These are phyloP conservation scores for Tricholoma sp. DNA, from an alignment of 768 basidiomycete species.

Conservation along the genomic window DNA sequence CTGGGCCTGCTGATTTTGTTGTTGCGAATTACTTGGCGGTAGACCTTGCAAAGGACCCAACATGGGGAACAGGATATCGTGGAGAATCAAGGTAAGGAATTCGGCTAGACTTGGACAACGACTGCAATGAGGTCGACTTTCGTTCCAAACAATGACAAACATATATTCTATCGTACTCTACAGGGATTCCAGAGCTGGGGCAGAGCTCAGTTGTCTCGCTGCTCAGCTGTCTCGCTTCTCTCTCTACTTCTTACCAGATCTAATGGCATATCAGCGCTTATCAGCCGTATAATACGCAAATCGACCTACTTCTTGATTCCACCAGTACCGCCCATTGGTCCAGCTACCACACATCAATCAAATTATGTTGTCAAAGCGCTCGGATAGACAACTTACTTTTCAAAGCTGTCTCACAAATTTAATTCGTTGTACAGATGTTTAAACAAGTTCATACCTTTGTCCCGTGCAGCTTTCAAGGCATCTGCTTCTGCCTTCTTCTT, in stretches of 20 bases:
- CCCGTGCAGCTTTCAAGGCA: constrained; percentile 66
- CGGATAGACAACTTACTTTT: constrained; percentile 39
- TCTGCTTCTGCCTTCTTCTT: constrained; percentile 74
- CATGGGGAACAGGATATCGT: constrained; percentile 57
- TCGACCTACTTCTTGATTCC: constrained; percentile 86
- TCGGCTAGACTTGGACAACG: constrained; percentile 11
- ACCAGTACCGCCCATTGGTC: constrained; percentile 52
- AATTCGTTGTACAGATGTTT: constrained; percentile 1
- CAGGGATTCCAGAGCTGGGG: no score
- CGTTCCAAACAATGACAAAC: constrained; percentile 38
- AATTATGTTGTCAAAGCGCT: no score
- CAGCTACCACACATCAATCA: constrained; percentile 38
- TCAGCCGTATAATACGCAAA: constrained; percentile 1
- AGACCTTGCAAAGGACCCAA: constrained; percentile 66
- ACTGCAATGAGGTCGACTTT: constrained; percentile 17
- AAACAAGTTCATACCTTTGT: constrained; percentile 46
- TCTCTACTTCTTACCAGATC: constrained; percentile 68
- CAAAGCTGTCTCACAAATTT: constrained; percentile 32
- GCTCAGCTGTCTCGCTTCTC: no score
- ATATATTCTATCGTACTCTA: constrained; percentile 12
- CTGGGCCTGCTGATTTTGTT: constrained; percentile 54
- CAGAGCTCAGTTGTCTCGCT: no score
- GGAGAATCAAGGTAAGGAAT: constrained; percentile 14
- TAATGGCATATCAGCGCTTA: constrained; percentile 20
- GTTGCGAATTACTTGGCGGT: constrained; percentile 52